Base-by-base conservation (phyloP, 257 asterid species). In the Ilex aquifolium region DNA sequence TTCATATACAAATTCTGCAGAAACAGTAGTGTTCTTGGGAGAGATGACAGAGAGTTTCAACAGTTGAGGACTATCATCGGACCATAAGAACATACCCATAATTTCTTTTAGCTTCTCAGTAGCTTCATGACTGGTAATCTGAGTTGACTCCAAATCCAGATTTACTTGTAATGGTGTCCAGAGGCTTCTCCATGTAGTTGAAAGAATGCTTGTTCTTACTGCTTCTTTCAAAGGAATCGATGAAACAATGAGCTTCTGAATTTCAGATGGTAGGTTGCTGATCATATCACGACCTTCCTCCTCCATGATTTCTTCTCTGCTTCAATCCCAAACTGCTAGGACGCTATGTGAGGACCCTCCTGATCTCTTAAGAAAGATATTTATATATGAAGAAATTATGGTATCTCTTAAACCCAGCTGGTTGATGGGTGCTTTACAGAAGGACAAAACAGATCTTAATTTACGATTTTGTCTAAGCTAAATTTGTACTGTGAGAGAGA, bases 141-240 rank as follows among this genome's bases (percentile, higher is more conserved):
- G 42, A 36, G 42, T 8, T 36, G 15, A 53, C 8, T 65, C 56
- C 11, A 10, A 11, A 6, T 56, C 44, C 3, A 65, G 3, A 1
- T 13, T 32, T 9, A 31, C 49, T 44, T 52, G n/a, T 7, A 6
- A 10, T 17, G 67, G 48, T n/a, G 13, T 4, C 56, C 60, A 10
- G 2, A 71, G 39, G n/a, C 48, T 44, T 9, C 71, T 71, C 76
- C 76, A 71, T 0, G 64, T 13, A 44, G 67, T 55, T 52, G 76
- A 71, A 1, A 71, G 27, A 2, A 48, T 31, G 71, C 62, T 53
- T n/a, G 11, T 71, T 39, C 30, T 62, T n/a, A 71, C 39, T 15
- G 71, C 76, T 32, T 65, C 71, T 27, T 65, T 71, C 58, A 71
- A 55, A 6, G 71, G 32, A 31, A 71, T 5, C 60, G 30, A 59